phyloP scores from a whole-genome alignment of 306 rosid genomes.

The Acacia melanoxylon region DNA sequence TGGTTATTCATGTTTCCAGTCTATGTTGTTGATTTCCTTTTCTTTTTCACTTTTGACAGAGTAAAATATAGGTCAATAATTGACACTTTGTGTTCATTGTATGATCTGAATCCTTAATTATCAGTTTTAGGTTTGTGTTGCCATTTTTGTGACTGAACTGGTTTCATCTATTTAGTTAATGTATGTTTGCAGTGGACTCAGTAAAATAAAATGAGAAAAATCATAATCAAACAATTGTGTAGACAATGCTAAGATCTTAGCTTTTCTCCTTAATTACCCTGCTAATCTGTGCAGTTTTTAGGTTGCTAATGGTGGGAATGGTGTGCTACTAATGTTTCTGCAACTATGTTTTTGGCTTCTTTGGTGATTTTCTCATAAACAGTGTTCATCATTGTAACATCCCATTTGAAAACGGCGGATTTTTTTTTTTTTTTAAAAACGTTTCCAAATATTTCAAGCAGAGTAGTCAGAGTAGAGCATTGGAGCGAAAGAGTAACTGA shows the following conservation, averaged over 20 bases:
- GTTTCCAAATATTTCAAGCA: too few species aligned
- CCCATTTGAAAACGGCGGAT: too few species aligned
- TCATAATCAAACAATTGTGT: background rate
- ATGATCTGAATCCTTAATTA: background rate
- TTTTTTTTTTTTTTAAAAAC: too few species aligned
- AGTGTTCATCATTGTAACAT: background rate
- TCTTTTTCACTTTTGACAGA: background rate
- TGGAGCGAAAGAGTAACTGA: too few species aligned
- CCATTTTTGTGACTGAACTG: background rate
- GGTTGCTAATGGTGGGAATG: constrained; percentile 81
- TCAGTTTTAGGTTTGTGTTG: background rate
- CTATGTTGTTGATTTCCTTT: background rate
- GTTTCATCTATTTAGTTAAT: background rate
- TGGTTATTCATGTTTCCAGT: background rate
- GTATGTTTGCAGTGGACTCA: background rate
- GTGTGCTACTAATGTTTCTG: constrained; percentile 90
- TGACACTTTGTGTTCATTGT: background rate
- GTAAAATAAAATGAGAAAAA: background rate
- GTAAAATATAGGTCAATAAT: background rate
- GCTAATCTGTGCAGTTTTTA: constrained; percentile 30
- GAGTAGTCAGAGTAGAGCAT: too few species aligned
- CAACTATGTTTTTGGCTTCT: constrained; percentile 59
- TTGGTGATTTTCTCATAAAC: constrained; percentile 46
- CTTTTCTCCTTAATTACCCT: background rate
- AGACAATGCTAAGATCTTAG: background rate